Evolutionary conservation across 345 rosid genomes (phyloP).

Genomic region (Pseudoturritis turrita): DNA sequence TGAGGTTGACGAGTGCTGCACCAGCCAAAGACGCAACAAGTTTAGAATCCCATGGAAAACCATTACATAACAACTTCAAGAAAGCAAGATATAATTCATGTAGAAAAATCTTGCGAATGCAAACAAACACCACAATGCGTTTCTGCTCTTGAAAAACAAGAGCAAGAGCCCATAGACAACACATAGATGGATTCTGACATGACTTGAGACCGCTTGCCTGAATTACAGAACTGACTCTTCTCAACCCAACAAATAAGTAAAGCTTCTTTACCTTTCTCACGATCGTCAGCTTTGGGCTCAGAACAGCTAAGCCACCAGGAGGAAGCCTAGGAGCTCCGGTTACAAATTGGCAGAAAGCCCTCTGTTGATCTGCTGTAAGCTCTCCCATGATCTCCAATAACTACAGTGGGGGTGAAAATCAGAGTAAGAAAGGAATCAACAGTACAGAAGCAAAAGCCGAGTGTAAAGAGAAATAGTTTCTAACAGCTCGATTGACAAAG

Average conservation of each 20-base stretch:
- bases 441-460: neutral
- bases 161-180: too few species aligned
- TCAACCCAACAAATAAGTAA: neutral
- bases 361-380: constrained; percentile 92
- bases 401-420: constrained; percentile 33
- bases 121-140: neutral
- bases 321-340: constrained; percentile 99
- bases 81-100: neutral
- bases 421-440: constrained; percentile 3
- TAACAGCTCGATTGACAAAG: neutral
- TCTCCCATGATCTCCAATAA: constrained; percentile 98
- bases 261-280: constrained; percentile 78
- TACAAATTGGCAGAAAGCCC: constrained; percentile 96
- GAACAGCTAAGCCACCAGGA: constrained; percentile 94
- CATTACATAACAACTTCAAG: neutral
- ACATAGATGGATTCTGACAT: neutral
- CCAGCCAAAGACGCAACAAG: constrained; percentile 12
- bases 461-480: neutral
- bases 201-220: neutral
- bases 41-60: neutral
- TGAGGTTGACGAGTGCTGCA: constrained; percentile 91
- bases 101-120: neutral
- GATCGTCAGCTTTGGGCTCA: constrained; percentile 92
- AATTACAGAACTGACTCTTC: neutral
- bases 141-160: too few species aligned